phyloP scores from a whole-genome alignment of 1,139 yeast genomes.

The Debaryomyces udenii region DNA sequence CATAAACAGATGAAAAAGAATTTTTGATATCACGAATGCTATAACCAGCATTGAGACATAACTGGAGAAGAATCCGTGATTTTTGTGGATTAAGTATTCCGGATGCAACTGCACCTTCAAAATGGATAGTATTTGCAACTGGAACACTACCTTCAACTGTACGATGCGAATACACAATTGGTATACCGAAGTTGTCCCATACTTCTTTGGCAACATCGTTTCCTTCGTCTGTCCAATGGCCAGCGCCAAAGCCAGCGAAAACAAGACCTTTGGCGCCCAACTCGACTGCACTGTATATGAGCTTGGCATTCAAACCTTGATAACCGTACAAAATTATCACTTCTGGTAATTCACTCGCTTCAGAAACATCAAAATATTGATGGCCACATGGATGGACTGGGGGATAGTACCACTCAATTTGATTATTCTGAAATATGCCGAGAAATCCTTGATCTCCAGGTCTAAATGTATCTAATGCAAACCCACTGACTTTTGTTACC shows the following conservation, averaged over 20 bases:
- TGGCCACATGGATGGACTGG: slow-evolving; percentile 60
- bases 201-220: slow-evolving; percentile 42
- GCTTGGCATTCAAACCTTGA: slow-evolving; percentile 56
- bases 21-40: slow-evolving; percentile 42
- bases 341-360: slow-evolving; percentile 30
- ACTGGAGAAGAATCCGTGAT: slow-evolving; percentile 60
- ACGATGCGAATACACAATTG: slow-evolving; percentile 65
- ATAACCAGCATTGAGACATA: slow-evolving; percentile 53
- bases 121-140: slow-evolving; percentile 23
- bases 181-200: slow-evolving; percentile 39
- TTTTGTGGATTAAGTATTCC: slow-evolving; percentile 73
- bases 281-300: slow-evolving; percentile 47
- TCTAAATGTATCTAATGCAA: slow-evolving; percentile 68
- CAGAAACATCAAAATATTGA: slow-evolving; percentile 37
- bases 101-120: slow-evolving; percentile 46
- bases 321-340: slow-evolving; percentile 60
- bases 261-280: slow-evolving; percentile 56
- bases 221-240: slow-evolving; percentile 59
- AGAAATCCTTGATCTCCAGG: slow-evolving; percentile 68
- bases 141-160: slow-evolving; percentile 62
- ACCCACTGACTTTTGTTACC: slow-evolving; percentile 70
- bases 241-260: slow-evolving; percentile 74
- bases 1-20: slow-evolving; percentile 48
- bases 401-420: slow-evolving; percentile 65
- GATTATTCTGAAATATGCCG: slow-evolving; percentile 69